Evolutionary conservation across 331 rosid genomes (phyloP), one percentile per base, ranked within the genome.

Genomic region (Rhamnella rubrinervis): DNA sequence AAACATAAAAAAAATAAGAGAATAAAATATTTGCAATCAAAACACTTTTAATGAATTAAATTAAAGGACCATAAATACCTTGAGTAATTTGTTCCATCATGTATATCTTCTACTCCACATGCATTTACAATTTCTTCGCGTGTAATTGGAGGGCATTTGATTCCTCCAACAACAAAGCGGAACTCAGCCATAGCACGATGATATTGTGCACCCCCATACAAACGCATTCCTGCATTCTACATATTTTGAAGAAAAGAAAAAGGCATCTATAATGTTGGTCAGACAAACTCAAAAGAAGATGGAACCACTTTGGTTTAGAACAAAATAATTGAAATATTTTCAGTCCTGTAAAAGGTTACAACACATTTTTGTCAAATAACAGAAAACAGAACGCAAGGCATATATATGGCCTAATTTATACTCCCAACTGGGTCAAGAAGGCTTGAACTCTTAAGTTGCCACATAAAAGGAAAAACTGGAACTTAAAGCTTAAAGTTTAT

Each of bases 141-240:
- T 2, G 95, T 91, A 56, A 93, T 93, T 71, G 98, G 92, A 84
- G 97, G 98, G 76, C 98, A 93, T 80, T 89, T 91, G 71, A 78
- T 89, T 85, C 98, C 98, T 72, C 98, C 96, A 77, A 91, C 98
- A 56, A 93, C 89, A 85, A 93, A 93, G 58, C 96, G 97, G 55
- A 93, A 93, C 81, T 93, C 97, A 78, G 96, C 98, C 98, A 93
- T 93, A 80, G 98, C 98, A 73, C 97, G 95, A 56, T 93, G 98
- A 84, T 93, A 93, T 72, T 93, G 98, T 74, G 97, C 98, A 73
- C 98, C 97, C 55, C 98, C 98, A 82, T 93, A 93, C 62, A 93
- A 89, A 61, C 96, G 98, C 97, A 93, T 93, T 59, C 95, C 97
- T 15, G 97, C 97, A 78, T 93, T 93, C 98, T 93, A 69, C 50